These are phyloP conservation scores for Xerocomellus intermedius DNA, from an alignment of 768 basidiomycete species.

Conservation along the genomic window DNA sequence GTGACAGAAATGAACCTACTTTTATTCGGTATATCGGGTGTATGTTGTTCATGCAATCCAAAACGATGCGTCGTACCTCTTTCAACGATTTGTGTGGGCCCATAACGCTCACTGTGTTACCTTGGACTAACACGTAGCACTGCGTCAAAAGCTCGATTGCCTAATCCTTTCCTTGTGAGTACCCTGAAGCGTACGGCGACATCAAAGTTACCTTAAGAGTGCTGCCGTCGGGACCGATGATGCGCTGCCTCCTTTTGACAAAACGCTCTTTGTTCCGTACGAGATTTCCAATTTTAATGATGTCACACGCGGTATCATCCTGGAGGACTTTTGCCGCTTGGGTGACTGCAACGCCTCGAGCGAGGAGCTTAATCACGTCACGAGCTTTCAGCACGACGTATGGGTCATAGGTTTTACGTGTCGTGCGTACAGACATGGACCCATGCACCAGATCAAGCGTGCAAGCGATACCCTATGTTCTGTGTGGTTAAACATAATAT, in stretches of 20 bases:
- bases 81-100: conserved; percentile 93
- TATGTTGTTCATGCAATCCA: conserved; percentile 99
- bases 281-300: conserved; percentile 95
- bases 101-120: conserved; percentile 98
- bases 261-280: conserved; percentile 96
- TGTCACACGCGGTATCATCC: conserved; percentile 89
- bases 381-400: conserved; percentile 95
- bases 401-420: conserved; percentile 95
- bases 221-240: conserved; percentile 96
- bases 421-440: conserved; percentile 96
- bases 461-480: conserved; percentile 75
- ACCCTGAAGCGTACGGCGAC: background rate
- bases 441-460: conserved; percentile 95
- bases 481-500: background rate
- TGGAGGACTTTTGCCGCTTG: conserved; percentile 90
- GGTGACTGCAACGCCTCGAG: conserved; percentile 81
- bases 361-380: conserved; percentile 92
- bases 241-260: conserved; percentile 92
- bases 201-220: conserved; percentile 76
- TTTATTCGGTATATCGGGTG: conserved; percentile 99
- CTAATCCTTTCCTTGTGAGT: conserved; percentile 40
- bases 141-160: conserved; percentile 95
- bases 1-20: conserved; percentile 38
- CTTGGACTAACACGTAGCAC: conserved; percentile 97
- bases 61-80: conserved; percentile 92